These are phyloP conservation scores for Nicotiana tabacum DNA, from an alignment of 257 asterid genomes.

Conservation along the genomic window DNA sequence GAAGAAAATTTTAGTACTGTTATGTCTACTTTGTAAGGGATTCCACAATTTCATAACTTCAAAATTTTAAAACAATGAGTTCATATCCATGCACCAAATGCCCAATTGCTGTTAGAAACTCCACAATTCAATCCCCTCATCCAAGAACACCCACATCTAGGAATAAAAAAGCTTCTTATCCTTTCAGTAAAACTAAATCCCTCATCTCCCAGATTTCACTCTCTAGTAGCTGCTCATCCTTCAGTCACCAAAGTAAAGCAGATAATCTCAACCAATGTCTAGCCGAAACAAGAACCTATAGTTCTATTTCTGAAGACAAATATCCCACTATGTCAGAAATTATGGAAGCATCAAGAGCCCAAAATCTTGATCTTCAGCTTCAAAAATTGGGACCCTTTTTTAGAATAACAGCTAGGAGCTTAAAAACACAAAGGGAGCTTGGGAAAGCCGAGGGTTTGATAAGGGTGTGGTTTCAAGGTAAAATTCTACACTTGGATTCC, in stretches of 20 bases:
- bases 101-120: neutral
- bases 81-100: neutral
- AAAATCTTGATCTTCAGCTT: constrained; percentile 63
- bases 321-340: constrained; percentile 78
- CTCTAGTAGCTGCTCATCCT: neutral
- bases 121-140: neutral
- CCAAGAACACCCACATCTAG: neutral
- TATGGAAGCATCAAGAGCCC: constrained; percentile 53
- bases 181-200: neutral
- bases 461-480: constrained; percentile 77
- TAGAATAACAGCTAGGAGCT: constrained; percentile 60
- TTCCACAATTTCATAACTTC: neutral
- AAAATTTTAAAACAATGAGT: neutral
- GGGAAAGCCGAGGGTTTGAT: constrained; percentile 78
- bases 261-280: neutral
- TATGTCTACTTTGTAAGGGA: neutral
- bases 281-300: neutral
- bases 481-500: constrained; percentile 73
- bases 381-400: constrained; percentile 72
- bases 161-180: neutral
- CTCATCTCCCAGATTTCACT: neutral
- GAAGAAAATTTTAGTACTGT: neutral
- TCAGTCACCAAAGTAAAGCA: neutral
- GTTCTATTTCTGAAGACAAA: constrained; percentile 10
- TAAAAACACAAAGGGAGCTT: constrained; percentile 41